Evolutionary conservation across 306 rosid species (phyloP), one percentile per base, ranked within the genome.

Genomic region (Psophocarpus tetragonolobus): DNA sequence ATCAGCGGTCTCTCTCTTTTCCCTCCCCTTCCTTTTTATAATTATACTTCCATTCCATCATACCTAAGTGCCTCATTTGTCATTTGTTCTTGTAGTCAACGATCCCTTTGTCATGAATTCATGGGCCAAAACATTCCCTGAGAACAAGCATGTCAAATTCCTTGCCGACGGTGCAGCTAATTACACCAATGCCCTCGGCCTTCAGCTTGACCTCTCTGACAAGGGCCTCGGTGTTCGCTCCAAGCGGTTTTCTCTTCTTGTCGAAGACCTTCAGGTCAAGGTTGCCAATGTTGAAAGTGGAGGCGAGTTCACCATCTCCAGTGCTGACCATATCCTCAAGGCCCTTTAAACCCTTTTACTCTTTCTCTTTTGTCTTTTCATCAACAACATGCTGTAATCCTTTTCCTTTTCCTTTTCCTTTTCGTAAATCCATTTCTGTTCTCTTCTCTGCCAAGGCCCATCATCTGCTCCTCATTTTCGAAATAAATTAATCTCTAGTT

Each of bases 151-250:
- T 71, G 91, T 95, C 5, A 90, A 88, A 87, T 95, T 95, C 78
- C 93, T 92, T 80, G 97, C 98, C 7, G 98, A 95, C 83, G 98
- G 98, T n/a, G 80, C 97, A 2, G 96, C 96, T 20, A 85, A 74
- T 23, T 95, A 91, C 84, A 89, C 96, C 10, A 85, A 86, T 27
- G 90, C 83, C 11, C 90, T 95, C 0, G 98, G 98, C 21, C 91
- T 95, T 4, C 97, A 95, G 88, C 97, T 92, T 61, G 97, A 95
- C 80, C 97, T 91, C 26, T 29, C 85, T 0, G 97, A 95, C 24
- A 91, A 84, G 62, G 98, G 98, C 3, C 93, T 92, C 0, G 97
- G 97, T 36, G 76, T 70, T 24, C 97, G 99, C 17, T 89, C 97
- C 0, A 88, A 68, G 94, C 88, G 98, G 85, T 95, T 87, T 47